Base-by-base conservation (phyloP, 441 rosid genomes). In the Capsella rubella region DNA sequence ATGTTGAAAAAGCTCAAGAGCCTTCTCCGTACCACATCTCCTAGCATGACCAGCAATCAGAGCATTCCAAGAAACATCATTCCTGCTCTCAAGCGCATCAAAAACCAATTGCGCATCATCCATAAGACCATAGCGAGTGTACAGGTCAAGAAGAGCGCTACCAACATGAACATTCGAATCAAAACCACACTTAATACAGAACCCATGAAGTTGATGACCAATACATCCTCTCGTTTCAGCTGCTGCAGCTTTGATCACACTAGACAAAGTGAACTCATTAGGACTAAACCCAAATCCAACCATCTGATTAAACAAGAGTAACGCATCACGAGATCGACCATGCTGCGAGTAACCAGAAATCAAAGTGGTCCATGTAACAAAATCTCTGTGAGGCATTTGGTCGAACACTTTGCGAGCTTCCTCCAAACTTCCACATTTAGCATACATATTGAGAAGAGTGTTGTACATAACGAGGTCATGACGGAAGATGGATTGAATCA, bases 1-100 rank as follows among this genome's bases (percentile, higher is more conserved):
- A 42, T 18, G 5, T 47, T 59, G 78, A 42, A 79, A 79, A 53
- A 74, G 66, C 58, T 70, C 65, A 65, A 79, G 65, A 58, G 79
- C 77, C 65, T 70, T 51, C 57, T 64, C 79, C n/a, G 79, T 75
- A 31, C 53, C 82, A 47, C 76, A 51, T 31, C 74, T 65, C 66
- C 82, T 75, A 31, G 79, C 79, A 53, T 79, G 46, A 0, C 82
- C 82, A 51, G 82, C 82, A 3, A 79, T 79, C 16, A 79, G 21
- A 2, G 79, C 82, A 75, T 79, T 79, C 82, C 79, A 79, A 60
- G 82, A 79, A 59, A 79, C 79, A 63, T 70, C 79, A 27, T 79
- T 79, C 60, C 72, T 79, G n/a, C 70, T 74, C 61, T 70, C 76
- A 39, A 79, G 75, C 16, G 31, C 69, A 59, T 70, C 73, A 54